A percentile compares a stretch with the other conserved stretches of the same genome.
Evolutionary conservation across 305 asterid genomes (phyloP).

Genomic region (Caryopteris hybrid): DNA sequence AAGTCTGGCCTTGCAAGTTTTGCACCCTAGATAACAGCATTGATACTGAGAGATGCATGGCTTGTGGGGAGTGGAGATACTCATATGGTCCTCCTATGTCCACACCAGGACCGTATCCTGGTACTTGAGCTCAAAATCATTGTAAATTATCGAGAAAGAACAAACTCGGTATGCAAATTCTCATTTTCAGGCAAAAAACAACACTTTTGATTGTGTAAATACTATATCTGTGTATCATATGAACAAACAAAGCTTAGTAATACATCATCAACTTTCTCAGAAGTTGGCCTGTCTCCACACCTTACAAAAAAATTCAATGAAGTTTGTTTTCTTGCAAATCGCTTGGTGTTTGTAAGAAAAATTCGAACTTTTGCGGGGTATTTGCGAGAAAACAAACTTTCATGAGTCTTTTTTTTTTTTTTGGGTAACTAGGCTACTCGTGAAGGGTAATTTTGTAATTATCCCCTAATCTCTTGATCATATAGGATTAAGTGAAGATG

Average conservation of each 20-base stretch:
- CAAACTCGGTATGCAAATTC: neutral
- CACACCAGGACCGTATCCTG: conserved; percentile 29
- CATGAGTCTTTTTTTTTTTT: too few relatives aligned
- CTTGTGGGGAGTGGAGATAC: conserved; percentile 88
- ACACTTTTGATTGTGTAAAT: neutral
- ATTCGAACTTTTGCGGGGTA: neutral
- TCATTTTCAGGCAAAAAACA: neutral
- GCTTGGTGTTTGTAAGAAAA: too few relatives aligned
- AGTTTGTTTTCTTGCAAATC: too few relatives aligned
- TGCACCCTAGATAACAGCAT: conserved; percentile 59
- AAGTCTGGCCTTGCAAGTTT: conserved; percentile 69
- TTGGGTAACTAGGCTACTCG: too few relatives aligned
- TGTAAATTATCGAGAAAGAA: neutral
- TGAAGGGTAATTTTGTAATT: too few relatives aligned
- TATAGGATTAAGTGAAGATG: conserved; percentile 8
- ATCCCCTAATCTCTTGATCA: neutral
- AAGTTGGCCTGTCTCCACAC: neutral
- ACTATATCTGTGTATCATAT: neutral
- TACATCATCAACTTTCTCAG: neutral
- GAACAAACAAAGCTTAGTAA: neutral
- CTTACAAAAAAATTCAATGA: neutral
- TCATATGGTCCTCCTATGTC: conserved; percentile 68
- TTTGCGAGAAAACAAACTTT: neutral
- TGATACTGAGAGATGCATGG: conserved; percentile 54
- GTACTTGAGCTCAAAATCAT: conserved; percentile 20